A percentile compares a stretch with the other conserved stretches of the same genome.
phyloP scores from a whole-genome alignment of 2,329 filamentous ascomycete species.

The Verticillium nubilum region DNA sequence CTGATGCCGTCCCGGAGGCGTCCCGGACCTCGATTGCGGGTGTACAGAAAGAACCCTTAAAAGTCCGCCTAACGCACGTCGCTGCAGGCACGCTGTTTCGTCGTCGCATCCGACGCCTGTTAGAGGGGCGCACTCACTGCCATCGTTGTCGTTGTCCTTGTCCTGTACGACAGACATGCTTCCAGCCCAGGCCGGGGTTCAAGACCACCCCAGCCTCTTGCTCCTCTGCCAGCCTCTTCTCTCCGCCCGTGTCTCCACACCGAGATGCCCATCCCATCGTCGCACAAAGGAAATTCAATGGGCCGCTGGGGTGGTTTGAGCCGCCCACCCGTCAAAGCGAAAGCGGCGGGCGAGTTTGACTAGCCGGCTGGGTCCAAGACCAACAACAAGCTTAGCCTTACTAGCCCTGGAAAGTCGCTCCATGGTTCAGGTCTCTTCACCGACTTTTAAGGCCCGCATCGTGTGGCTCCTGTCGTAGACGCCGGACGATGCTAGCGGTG shows the following conservation, averaged over 20 bases:
- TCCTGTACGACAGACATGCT: neutral
- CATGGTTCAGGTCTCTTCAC: conserved; percentile 8
- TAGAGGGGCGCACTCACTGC: neutral
- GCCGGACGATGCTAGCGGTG: neutral
- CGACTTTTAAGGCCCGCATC: conserved; percentile 15
- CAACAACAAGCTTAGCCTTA: neutral
- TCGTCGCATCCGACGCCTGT: neutral
- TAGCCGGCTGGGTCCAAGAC: neutral
- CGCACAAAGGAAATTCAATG: neutral
- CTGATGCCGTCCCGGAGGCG: neutral
- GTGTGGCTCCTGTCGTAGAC: conserved; percentile 5
- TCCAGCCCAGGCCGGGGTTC: neutral
- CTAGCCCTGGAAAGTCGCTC: neutral
- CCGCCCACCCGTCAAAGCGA: neutral
- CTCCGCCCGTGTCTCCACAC: neutral
- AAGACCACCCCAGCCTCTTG: neutral
- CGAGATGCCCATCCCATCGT: neutral
- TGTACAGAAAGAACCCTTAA: neutral
- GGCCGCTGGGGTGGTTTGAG: neutral
- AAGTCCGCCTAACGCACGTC: neutral
- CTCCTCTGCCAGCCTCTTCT: neutral
- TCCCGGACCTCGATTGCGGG: neutral
- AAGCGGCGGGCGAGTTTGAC: neutral
- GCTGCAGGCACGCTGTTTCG: neutral
- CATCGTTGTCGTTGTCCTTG: neutral